Evolutionary conservation across 1,284 basidiomycete species (phyloP), one percentile per base, ranked within the genome.

Genomic region (Cutaneotrichosporon sp.): DNA sequence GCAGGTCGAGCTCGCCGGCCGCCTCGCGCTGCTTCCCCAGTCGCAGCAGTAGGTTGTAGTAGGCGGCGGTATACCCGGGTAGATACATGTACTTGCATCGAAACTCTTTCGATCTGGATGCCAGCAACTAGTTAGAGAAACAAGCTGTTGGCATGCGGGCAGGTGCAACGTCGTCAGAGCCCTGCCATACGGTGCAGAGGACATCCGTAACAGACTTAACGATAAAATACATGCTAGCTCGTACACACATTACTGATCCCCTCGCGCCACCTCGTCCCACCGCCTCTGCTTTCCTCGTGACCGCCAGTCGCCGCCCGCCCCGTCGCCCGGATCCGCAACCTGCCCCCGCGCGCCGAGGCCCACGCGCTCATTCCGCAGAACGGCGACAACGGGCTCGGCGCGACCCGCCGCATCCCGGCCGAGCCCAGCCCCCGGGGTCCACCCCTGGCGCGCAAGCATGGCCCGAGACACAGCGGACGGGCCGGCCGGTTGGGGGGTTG

Each of bases 1-100:
- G 64, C 95, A 99, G 82, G 91, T 92, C 58, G 95, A 98, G 80
- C 87, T 98, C 46, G 91, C 93, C 4, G 87, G 92, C 50, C 86
- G 95, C 70, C 83, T 99, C 74, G 90, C 91, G 57, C 84, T 99
- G 62, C 85, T 92, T 60, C 73, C 73, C 63, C 72, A 75, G 62
- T 70, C 67, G 54, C 60, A 64, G 62, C 56, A 58, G 56, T 52
- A 58, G 56, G 20, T 34, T 42, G 25, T 53, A 36, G 52, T 51
- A 47, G 45, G 45, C 10, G 11, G 16, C 10, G 45, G 45, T 47
- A 47, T 24, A 25, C 24, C 25, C 14, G 45, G 45, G 25, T 47
- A 47, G 38, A 42, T 42, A 42, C 38, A 42, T 42, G 38, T 42
- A 42, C 38, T 42, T 42, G 38, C 38, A 42, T 42, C 38, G 38